Evolutionary conservation across 768 basidiomycete genomes (phyloP), one percentile per base, ranked within the genome.

Genomic region (Boletus tylopilopsis): DNA sequence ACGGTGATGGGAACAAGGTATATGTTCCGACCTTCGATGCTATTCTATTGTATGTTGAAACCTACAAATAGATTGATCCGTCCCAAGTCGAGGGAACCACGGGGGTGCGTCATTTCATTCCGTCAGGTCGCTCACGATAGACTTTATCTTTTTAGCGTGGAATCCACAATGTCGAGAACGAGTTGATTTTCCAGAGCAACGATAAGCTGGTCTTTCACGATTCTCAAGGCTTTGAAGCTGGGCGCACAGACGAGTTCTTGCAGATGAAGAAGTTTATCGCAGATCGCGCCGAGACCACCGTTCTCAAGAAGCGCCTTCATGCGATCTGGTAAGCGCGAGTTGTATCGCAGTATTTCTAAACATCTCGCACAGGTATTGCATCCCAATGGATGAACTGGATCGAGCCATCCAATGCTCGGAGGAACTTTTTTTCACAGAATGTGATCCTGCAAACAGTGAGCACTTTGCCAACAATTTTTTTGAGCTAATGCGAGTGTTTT

Each of bases 241-340:
- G 51, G 10, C n/a, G 44, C 9, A 34, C 18, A 15, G 49, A 45
- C 0, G 37, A 53, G 16, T 51, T 45, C 33, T 12, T 44, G 42
- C 12, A 25, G 4, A 29, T 41, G 42, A 53, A 53, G 38, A 19
- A 51, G 3, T 52, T 52, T 18, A 50, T 50, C 15, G 22, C 13
- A 2, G 47, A 50, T 15, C 41, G 51, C n/a, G 52, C 42, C 0
- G 25, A 51, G 18, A 51, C 42, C 1, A 22, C 37, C 1, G 1
- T 23, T 21, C 49, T 53, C 42, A 40, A 53, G 32, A 45, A 53
- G 6, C 48, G 42, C 11, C 16, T 53, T 19, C 51, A 53, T 2
- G 42, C 42, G 10, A 53, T 53, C 21, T 53, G 52, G 52, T 39
- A 35, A 34, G 5, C 1, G 6, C 2, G 18, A 11, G 6, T 6